Base-by-base conservation (phyloP, 805 yeast species). In the Suhomyces sp. region DNA sequence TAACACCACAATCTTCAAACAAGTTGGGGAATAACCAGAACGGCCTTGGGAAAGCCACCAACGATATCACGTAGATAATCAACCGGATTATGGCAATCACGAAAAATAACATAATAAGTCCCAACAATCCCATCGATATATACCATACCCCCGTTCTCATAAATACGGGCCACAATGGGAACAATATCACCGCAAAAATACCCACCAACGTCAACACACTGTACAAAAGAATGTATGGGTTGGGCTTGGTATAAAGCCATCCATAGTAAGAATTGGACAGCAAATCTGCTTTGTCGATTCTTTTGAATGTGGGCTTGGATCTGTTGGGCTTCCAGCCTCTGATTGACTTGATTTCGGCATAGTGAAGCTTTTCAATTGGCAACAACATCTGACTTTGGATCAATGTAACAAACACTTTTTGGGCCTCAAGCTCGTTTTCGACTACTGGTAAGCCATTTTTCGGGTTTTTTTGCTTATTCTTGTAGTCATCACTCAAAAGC, bases 1-100 rank as follows among this genome's bases (percentile, higher is more conserved):
- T 64, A 57, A 94, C 87, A 21, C 97, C 97, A 61, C 96, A 92
- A 65, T 94, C 99, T 56, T 86, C 99, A 71, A 92, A 94, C 64
- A 94, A 77, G 66, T 93, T 93, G 51, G 99, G 99, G 79, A 90
- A 93, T 45, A 94, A 67, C 99, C 99, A 94, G 66, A 94, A 79
- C n/a, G 96, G 96, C 43, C 83, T 83, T 6, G 83, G 81, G 51
- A 79, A 72, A 1, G 81, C 69, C 46, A 85, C 72, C 57, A 80
- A 79, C 0, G 91, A 80, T 48, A 87, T 59, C 22, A 79, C 59
- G 60, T 84, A 89, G 22, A 94, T 65, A 40, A 92, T 76, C 65
- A 92, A 74, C 64, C 99, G 80, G 31, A 93, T 72, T 43, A 94
- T 77, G 1, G 97, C 96, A 60, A 88, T 68, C 19, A 71, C 87